A percentile compares a stretch with the other conserved stretches of the same genome.
These are phyloP conservation scores for Nakazawaea wickerhamii DNA, from an alignment of 805 yeast species.

Conservation along the genomic window DNA sequence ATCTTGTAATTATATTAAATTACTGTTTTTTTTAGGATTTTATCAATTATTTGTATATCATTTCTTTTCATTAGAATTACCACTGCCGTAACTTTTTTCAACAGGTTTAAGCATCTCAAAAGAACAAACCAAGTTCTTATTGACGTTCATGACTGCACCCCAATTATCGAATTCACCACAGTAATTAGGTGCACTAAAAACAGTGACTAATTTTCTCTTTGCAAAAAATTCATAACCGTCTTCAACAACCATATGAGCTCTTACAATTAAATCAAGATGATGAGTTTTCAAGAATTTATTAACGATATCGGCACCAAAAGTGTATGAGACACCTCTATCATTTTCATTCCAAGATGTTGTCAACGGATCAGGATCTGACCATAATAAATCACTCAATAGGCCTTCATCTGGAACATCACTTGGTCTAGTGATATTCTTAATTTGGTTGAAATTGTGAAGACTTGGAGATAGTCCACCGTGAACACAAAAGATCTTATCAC, in stretches of 20 bases:
- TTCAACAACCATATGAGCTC: conserved; percentile 89
- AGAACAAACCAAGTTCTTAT: conserved; percentile 60
- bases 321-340: conserved; percentile 78
- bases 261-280: conserved; percentile 68
- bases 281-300: conserved; percentile 60
- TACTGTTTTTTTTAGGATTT: too few species aligned
- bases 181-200: conserved; percentile 79
- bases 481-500: conserved; percentile 52
- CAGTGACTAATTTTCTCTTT: conserved; percentile 67
- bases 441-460: conserved; percentile 57
- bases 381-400: conserved; percentile 66
- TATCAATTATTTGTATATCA: background rate
- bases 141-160: conserved; percentile 77
- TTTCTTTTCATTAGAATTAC: background rate
- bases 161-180: conserved; percentile 78
- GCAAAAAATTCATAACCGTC: conserved; percentile 84
- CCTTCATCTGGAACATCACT: conserved; percentile 84
- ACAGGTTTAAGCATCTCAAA: conserved; percentile 64
- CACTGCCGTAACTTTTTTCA: conserved; percentile 14
- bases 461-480: conserved; percentile 78
- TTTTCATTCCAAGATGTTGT: conserved; percentile 68
- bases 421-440: conserved; percentile 68
- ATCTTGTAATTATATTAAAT: too few species aligned
- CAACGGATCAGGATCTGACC: conserved; percentile 75
- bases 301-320: conserved; percentile 72